phyloP scores from a whole-genome alignment of 495 filamentous ascomycete species.

The Bacidia rubella region DNA sequence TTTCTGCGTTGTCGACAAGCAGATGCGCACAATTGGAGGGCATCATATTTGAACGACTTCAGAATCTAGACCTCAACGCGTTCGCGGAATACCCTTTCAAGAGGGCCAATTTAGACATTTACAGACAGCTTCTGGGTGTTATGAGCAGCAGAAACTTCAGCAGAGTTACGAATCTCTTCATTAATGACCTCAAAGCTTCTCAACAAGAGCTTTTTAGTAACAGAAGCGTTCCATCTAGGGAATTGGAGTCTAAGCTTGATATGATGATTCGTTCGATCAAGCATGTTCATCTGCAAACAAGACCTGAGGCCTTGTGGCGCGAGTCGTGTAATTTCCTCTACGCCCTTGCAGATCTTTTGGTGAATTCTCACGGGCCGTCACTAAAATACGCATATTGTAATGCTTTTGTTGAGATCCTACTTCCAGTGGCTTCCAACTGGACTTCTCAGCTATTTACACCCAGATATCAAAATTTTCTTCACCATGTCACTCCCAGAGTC shows the following conservation, averaged over 20 bases:
- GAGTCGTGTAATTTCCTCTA: constrained; percentile 81
- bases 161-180: constrained; percentile 67
- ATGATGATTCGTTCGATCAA: constrained; percentile 83
- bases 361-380: constrained; percentile 66
- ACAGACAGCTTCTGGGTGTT: constrained; percentile 76
- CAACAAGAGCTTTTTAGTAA: constrained; percentile 60
- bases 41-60: constrained; percentile 87
- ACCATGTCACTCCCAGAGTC: constrained; percentile 58
- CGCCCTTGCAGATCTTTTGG: constrained; percentile 66
- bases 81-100: constrained; percentile 65
- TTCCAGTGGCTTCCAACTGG: constrained; percentile 74
- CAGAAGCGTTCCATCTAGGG: constrained; percentile 36
- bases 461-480: constrained; percentile 75
- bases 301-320: constrained; percentile 63
- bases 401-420: constrained; percentile 69
- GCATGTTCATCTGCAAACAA: constrained; percentile 58
- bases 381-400: constrained; percentile 92
- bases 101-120: constrained; percentile 89
- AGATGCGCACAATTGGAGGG: constrained; percentile 85
- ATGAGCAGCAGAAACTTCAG: constrained; percentile 89
- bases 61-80: constrained; percentile 71
- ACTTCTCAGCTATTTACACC: constrained; percentile 57
- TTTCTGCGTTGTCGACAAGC: constrained; percentile 67
- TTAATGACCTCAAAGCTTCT: constrained; percentile 61
- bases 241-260: constrained; percentile 67